These are phyloP conservation scores for Fusarium kyushuense DNA, from an alignment of 2,329 filamentous ascomycete species.

Conservation along the genomic window DNA sequence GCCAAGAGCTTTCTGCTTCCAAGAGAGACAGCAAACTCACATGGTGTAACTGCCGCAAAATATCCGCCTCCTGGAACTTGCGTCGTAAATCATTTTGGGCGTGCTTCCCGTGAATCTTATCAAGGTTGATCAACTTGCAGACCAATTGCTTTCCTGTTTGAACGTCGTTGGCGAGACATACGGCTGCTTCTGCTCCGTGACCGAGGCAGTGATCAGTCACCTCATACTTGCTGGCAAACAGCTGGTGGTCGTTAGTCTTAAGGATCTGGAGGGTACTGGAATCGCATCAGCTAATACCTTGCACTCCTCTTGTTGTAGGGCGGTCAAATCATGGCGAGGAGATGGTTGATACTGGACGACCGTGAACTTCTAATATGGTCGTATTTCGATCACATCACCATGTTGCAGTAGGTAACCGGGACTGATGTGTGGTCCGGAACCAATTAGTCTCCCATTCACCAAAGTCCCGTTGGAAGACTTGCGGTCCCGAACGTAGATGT, in stretches of 20 bases:
- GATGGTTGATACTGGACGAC: slow-evolving; percentile 49
- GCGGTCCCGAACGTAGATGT: slow-evolving; percentile 68
- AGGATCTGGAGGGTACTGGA: fast-evolving
- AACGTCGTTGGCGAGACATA: slow-evolving; percentile 59
- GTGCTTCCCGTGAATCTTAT: slow-evolving; percentile 47
- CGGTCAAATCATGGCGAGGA: slow-evolving; percentile 45
- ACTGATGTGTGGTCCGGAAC: slow-evolving; percentile 53
- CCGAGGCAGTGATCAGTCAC: slow-evolving; percentile 55
- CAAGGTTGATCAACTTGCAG: slow-evolving; percentile 74
- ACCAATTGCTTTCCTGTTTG: slow-evolving; percentile 70
- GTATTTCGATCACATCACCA: slow-evolving; percentile 62
- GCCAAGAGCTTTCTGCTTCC: background rate
- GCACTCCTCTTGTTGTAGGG: slow-evolving; percentile 51
- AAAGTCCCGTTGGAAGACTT: slow-evolving; percentile 66
- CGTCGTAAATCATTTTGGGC: slow-evolving; percentile 51
- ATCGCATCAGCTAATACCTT: slow-evolving; percentile 42
- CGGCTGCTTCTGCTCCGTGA: slow-evolving; percentile 53
- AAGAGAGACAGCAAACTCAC: slow-evolving; percentile 52
- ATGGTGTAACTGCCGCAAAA: slow-evolving; percentile 66
- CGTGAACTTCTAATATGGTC: slow-evolving; percentile 54
- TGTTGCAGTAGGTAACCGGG: slow-evolving; percentile 62
- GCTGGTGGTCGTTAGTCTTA: slow-evolving; percentile 37
- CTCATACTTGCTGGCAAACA: slow-evolving; percentile 52
- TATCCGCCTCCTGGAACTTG: slow-evolving; percentile 63
- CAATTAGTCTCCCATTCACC: slow-evolving; percentile 62